phyloP scores from a whole-genome alignment of 2,329 filamentous ascomycete species.

The Fusarium armeniacum region DNA sequence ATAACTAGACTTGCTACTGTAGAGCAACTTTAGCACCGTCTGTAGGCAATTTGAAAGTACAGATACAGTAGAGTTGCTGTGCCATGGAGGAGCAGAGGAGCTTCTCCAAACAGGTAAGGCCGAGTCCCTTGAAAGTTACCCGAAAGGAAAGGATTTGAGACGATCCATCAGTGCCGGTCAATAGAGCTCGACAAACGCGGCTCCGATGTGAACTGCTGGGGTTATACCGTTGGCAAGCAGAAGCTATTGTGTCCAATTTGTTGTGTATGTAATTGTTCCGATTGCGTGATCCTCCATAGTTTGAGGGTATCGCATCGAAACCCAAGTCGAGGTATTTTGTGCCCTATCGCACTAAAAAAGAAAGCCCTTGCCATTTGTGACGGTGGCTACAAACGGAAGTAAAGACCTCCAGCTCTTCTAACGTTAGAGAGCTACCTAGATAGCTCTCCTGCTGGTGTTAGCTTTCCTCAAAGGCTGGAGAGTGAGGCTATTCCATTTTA shows the following conservation, averaged over 20 bases:
- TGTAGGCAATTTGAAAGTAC: constrained; percentile 4
- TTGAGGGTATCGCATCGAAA: background rate
- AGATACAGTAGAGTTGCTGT: constrained; percentile 9
- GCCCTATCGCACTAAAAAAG: background rate
- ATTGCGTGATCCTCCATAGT: background rate
- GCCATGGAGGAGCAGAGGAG: constrained; percentile 18
- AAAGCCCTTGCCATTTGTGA: background rate
- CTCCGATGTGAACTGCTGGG: constrained; percentile 31
- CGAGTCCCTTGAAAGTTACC: constrained; percentile 24
- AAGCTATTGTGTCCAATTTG: background rate
- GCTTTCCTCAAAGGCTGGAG: constrained; percentile 2
- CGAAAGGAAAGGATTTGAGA: constrained; percentile 24
- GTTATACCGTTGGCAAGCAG: background rate
- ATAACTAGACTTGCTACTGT: background rate
- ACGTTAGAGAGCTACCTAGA: background rate
- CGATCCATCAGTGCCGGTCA: constrained; percentile 42
- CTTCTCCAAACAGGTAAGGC: constrained; percentile 18
- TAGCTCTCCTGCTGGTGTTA: background rate
- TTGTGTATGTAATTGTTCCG: constrained; percentile 9
- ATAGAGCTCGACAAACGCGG: constrained; percentile 47
- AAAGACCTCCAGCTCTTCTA: background rate
- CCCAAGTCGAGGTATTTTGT: background rate
- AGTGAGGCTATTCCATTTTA: constrained; percentile 30
- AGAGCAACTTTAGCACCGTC: background rate
- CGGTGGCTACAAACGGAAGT: background rate